Evolutionary conservation across 495 filamentous ascomycete species (phyloP).

Genomic region (Penicillium maclennaniae): DNA sequence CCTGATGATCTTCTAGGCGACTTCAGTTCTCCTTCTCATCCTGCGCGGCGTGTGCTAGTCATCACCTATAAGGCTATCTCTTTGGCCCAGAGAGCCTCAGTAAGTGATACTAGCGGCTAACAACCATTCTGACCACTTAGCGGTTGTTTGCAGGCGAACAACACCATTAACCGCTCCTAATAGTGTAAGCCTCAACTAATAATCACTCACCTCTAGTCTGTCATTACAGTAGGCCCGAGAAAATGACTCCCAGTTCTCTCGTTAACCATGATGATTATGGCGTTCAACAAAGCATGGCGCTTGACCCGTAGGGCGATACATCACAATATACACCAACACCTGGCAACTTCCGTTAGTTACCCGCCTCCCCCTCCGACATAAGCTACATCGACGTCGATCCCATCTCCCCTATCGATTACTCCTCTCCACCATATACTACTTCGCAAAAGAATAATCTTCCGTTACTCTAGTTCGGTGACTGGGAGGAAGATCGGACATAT

Average conservation of each 20-base stretch:
- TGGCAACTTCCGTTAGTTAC: slow-evolving; percentile 7
- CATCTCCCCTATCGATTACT: slow-evolving; percentile 2
- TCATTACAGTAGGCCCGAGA: too few species aligned
- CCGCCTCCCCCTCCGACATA: slow-evolving; percentile 4
- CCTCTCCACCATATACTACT: slow-evolving; percentile 3
- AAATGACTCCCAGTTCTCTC: too few species aligned
- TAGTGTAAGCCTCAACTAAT: too few species aligned
- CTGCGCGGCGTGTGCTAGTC: neutral
- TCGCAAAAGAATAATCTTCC: slow-evolving; percentile 6
- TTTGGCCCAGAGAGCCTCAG: neutral
- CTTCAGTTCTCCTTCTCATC: neutral
- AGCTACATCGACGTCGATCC: slow-evolving; percentile 3
- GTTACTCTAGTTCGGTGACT: slow-evolving; percentile 4
- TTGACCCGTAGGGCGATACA: slow-evolving; percentile 1
- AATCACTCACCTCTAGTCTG: too few species aligned
- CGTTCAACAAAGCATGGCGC: slow-evolving; percentile 1
- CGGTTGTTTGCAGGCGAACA: too few species aligned
- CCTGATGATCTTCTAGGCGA: neutral
- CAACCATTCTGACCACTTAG: too few species aligned
- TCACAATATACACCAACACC: slow-evolving; percentile 4
- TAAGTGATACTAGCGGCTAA: neutral
- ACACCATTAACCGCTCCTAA: too few species aligned
- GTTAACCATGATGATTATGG: slow-evolving; percentile 4
- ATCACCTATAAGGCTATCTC: neutral
- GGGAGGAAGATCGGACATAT: neutral